Base-by-base conservation (phyloP, 192 early-diverging fungal species). In the Rhizophagus clarus region DNA sequence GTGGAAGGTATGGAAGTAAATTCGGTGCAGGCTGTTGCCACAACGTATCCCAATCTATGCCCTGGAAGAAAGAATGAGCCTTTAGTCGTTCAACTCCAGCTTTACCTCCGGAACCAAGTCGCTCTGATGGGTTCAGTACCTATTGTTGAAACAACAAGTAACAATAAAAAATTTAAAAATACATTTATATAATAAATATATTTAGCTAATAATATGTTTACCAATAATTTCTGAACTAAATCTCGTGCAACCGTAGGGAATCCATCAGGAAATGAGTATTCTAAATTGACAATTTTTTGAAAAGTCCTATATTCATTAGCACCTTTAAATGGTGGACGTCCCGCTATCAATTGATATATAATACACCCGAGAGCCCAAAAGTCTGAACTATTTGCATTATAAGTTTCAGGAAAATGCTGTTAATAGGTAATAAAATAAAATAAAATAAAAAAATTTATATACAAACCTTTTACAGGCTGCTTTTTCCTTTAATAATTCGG, bases 261-360 rank as follows among this genome's bases (percentile, higher is more conserved):
- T 29, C 87, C 88, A 24, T 88, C 87, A 17, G 98, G 98, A 47
- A 98, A 90, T 0, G 85, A 66, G 79, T 96, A 99, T 31, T 98
- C 94, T 17, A 97, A 88, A 45, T 94, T 94, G 62, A 94, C 87
- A 64, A 99, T 95, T 78, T 93, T 97, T 84, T 99, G 96, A 79
- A 99, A 99, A 0, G 96, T 99, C 83, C 94, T 93, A 82, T 98
- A 99, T 80, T 99, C 98, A 76, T 96, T 99, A 20, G 85, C 83
- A 56, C 93, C 98, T 80, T 97, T 97, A 86, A 99, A 98, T 2
- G 98, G 98, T 32, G 97, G 96, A 72, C 89, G 85, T 15, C 96
- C 96, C 26, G 92, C 90, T 24, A 97, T 83, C 81, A 99, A 80
- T 81, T 99, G 97, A 84, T 92, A 99, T 10, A 97, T 88, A 31